Conservation (phyloP, 768 basidiomycete species). For the Mycena indigotica region DNA sequence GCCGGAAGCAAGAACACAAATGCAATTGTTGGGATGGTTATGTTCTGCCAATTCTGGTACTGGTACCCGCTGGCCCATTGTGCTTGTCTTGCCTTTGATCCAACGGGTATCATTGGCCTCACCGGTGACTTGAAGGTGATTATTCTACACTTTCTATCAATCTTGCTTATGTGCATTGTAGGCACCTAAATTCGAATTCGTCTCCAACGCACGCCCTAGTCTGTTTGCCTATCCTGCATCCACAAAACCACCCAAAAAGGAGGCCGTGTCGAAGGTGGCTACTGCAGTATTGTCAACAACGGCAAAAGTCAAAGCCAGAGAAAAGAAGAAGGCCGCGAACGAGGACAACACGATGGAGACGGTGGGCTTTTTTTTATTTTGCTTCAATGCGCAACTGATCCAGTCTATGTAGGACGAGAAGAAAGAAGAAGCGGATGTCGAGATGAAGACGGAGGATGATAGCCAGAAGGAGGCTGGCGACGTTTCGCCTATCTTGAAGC, state of each 20-base stretch:
- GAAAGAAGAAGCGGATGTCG: slow-evolving; percentile 66
- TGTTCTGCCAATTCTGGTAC: slow-evolving; percentile 99
- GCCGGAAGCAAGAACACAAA: slow-evolving; percentile 92
- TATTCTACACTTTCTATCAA: neutral
- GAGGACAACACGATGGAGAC: slow-evolving; percentile 83
- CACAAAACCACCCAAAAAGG: slow-evolving; percentile 89
- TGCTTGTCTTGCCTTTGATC: slow-evolving; percentile 89
- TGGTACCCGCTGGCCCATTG: slow-evolving; percentile 98
- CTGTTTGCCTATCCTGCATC: slow-evolving; percentile 89
- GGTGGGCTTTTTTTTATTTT: slow-evolving; percentile 44
- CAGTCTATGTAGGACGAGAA: slow-evolving; percentile 52
- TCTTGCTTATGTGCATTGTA: slow-evolving; percentile 32
- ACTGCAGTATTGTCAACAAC: slow-evolving; percentile 97
- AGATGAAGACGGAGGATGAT: slow-evolving; percentile 76
- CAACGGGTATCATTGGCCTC: slow-evolving; percentile 92
- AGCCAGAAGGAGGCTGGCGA: slow-evolving; percentile 49
- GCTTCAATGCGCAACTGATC: neutral
- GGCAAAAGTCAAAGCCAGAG: slow-evolving; percentile 93
- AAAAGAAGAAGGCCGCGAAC: slow-evolving; percentile 86
- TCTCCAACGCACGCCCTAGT: slow-evolving; percentile 88
- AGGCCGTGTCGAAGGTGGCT: slow-evolving; percentile 87
- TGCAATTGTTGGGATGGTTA: slow-evolving; percentile 95
- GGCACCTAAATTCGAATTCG: slow-evolving; percentile 93
- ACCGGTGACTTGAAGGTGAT: slow-evolving; percentile 80
- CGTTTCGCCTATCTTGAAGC: slow-evolving; percentile 55